Evolutionary conservation across 768 basidiomycete species (phyloP), one percentile per base, ranked within the genome.

Genomic region (Pisolithus sp.): DNA sequence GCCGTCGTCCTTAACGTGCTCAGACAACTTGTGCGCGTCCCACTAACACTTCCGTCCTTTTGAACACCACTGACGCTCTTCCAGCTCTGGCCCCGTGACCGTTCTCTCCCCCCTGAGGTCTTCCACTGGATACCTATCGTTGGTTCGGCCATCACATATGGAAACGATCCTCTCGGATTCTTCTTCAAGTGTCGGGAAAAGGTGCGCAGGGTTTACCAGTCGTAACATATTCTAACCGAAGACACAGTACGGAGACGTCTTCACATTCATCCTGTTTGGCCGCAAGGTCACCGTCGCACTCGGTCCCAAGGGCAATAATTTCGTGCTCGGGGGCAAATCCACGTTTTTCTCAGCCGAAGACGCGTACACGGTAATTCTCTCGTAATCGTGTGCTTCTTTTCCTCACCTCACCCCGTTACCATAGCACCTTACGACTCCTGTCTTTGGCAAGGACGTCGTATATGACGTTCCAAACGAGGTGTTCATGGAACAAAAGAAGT

Each of bases 401-500:
- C 4, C 7, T 39, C 34, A 36, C n/a, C 21, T 36, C 46, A 36
- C 24, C 63, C 38, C 30, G 18, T 50, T 42, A 7, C 30, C 24
- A 13, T 58, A 95, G 93, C 87, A 89, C 64, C 71, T 94, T 42
- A 95, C 93, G 0, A 94, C 88, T 0, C 95, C 95, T 4, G 85
- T 98, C 12, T 99, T 99, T 62, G 96, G 96, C 42, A 93, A 92
- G 63, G 94, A 91, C 44, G 96, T 99, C 43, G 94, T 97, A 10
- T 99, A 98, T 66, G 96, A 98, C 60, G 84, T 90, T 47, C 95
- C 96, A 30, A 98, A 98, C 68, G 89, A 94, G 44, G 72, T 89
- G 42, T 85, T 99, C 69, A 98, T 99, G 94, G 93, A 99, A 62
- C 96, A 99, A 68, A 99, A 99, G 78, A 89, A 87, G 66, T 97